A percentile compares a stretch with the other conserved stretches of the same genome.
These are phyloP conservation scores for Phaffia australis DNA, from an alignment of 768 basidiomycete species.

Conservation along the genomic window DNA sequence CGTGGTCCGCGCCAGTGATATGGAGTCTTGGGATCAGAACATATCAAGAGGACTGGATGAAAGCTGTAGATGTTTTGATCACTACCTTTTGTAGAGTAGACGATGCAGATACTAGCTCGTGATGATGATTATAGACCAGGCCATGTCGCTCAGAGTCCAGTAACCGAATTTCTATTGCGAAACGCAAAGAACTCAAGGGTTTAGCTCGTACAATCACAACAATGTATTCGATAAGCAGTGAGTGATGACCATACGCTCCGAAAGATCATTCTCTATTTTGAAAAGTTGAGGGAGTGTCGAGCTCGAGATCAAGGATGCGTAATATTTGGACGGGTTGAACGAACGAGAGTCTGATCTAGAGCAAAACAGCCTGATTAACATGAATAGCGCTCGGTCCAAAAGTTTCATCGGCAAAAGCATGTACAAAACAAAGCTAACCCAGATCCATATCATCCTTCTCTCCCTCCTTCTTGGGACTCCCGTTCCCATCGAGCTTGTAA, in stretches of 20 bases:
- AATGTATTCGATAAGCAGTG: too few species aligned
- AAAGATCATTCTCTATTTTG: constrained; percentile 69
- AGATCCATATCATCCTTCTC: constrained; percentile 14
- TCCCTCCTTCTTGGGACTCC: background rate
- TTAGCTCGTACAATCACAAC: background rate
- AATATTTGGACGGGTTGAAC: constrained; percentile 74
- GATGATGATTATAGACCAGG: constrained; percentile 88
- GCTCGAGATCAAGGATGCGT: constrained; percentile 74
- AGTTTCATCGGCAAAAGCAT: background rate
- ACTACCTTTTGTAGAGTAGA: constrained; percentile 58
- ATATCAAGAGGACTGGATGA: background rate
- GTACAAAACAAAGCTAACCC: background rate
- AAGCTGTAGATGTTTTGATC: background rate
- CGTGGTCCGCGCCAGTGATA: background rate
- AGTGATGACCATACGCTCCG: constrained; percentile 46
- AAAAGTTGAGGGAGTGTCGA: constrained; percentile 61
- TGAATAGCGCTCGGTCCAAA: too few species aligned
- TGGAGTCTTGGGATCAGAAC: background rate
- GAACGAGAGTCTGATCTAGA: constrained; percentile 54
- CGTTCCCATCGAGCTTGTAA: constrained; percentile 11
- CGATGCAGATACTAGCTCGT: constrained; percentile 84
- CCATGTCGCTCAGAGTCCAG: constrained; percentile 80
- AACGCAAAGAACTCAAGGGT: background rate
- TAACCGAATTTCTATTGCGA: constrained; percentile 61
- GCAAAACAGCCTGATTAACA: background rate